Evolutionary conservation across 2,329 filamentous ascomycete genomes (phyloP).

Genomic region (Cyphellophora attinorum): DNA sequence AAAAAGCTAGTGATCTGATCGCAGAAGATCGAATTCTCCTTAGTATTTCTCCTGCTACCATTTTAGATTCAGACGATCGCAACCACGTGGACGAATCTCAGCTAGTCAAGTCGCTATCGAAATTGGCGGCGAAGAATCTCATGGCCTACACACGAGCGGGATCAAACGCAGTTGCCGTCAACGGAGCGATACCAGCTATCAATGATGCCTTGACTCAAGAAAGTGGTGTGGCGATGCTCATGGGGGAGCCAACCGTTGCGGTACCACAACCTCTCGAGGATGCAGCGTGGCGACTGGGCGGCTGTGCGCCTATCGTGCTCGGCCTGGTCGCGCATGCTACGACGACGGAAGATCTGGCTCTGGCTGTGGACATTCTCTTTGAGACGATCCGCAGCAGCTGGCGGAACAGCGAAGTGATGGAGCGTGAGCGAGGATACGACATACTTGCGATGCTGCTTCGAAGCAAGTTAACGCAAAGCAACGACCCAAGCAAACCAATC

Average conservation of each 20-base stretch:
- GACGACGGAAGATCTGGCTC: constrained; percentile 59
- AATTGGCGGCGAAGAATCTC: constrained; percentile 57
- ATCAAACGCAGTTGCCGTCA: constrained; percentile 73
- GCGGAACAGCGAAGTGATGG: constrained; percentile 98
- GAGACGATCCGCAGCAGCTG: constrained; percentile 82
- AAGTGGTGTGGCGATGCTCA: constrained; percentile 72
- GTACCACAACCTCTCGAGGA: constrained; percentile 82
- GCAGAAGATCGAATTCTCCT: constrained; percentile 74
- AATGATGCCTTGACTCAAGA: constrained; percentile 77
- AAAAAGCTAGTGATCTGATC: constrained; percentile 71
- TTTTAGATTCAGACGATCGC: constrained; percentile 71
- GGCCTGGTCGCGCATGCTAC: constrained; percentile 73
- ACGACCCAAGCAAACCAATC: constrained; percentile 8
- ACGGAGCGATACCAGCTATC: constrained; percentile 75
- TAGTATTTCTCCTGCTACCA: constrained; percentile 69
- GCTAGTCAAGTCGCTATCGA: constrained; percentile 66
- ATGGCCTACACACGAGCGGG: constrained; percentile 62
- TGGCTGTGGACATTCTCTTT: constrained; percentile 75
- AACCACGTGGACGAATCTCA: constrained; percentile 63
- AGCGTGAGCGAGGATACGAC: constrained; percentile 86
- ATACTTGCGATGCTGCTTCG: constrained; percentile 75
- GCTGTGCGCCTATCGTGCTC: constrained; percentile 74
- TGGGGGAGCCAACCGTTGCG: constrained; percentile 72
- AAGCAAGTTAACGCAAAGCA: constrained; percentile 53
- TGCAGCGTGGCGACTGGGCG: constrained; percentile 84